phyloP scores from a whole-genome alignment of 306 rosid species.

The Myrica gale region DNA sequence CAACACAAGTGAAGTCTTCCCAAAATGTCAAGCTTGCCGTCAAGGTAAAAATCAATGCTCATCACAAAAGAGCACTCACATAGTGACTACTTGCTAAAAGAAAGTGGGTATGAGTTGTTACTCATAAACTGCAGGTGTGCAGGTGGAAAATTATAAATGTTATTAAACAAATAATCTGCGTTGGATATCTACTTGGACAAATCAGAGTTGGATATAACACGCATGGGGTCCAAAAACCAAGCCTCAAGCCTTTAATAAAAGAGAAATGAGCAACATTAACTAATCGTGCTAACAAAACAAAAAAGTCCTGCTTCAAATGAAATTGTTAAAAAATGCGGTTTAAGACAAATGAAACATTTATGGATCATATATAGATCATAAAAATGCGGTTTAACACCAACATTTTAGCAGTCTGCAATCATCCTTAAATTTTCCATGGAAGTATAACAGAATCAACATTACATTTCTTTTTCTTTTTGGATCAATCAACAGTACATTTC shows the following conservation, averaged over 20 bases:
- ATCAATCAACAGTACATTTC: no score
- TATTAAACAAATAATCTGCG: background rate
- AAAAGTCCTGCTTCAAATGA: background rate
- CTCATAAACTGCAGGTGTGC: background rate
- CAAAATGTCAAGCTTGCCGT: conserved; percentile 70
- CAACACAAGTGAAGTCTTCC: conserved; percentile 88
- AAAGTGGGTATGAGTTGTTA: background rate
- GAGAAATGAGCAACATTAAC: no score
- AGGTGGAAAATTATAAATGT: background rate
- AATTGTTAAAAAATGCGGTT: background rate
- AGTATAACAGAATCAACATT: no score
- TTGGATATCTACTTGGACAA: no score
- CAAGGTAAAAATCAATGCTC: conserved; percentile 46
- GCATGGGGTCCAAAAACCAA: no score
- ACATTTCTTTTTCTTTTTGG: no score
- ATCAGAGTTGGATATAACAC: no score
- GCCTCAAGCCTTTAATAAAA: no score
- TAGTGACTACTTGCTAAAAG: background rate
- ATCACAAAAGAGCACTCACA: conserved; percentile 14
- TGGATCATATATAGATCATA: background rate
- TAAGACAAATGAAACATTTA: background rate
- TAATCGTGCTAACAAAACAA: no score
- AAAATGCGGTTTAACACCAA: no score
- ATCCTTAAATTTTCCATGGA: background rate
- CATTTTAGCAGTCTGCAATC: background rate